phyloP scores from a whole-genome alignment of 257 asterid genomes.

The Salvia miltiorrhiza region DNA sequence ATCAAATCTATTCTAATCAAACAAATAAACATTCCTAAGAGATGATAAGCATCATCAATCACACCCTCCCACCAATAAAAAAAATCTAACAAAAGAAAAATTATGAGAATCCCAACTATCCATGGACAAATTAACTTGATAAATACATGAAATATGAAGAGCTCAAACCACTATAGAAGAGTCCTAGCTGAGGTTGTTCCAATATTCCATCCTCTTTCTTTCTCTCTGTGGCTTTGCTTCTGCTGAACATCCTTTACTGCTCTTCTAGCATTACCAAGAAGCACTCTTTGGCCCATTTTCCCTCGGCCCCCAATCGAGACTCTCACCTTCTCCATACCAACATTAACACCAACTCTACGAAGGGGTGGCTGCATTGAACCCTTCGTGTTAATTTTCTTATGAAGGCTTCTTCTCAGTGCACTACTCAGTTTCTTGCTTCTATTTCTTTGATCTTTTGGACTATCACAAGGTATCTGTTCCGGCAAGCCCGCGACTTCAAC shows the following conservation, averaged over 20 bases:
- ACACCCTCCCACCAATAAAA: neutral
- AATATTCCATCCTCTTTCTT: conserved; percentile 86
- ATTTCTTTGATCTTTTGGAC: conserved; percentile 56
- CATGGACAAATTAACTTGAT: conserved; percentile 12
- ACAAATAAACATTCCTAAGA: conserved; percentile 20
- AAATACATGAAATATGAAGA: conserved; percentile 14
- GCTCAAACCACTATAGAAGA: conserved; percentile 35
- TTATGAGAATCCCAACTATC: conserved; percentile 1
- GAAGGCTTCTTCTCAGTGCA: conserved; percentile 61
- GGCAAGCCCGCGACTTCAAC: conserved; percentile 40
- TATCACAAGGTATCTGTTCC: conserved; percentile 43
- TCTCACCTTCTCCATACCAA: conserved; percentile 82
- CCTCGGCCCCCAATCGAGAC: conserved; percentile 88
- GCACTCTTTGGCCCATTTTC: conserved; percentile 53
- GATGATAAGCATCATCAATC: conserved; percentile 42
- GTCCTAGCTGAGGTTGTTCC: conserved; percentile 60
- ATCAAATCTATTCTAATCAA: conserved; percentile 20
- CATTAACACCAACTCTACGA: conserved; percentile 71
- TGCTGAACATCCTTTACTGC: conserved; percentile 53
- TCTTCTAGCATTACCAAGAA: conserved; percentile 63
- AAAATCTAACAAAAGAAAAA: neutral
- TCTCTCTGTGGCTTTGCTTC: conserved; percentile 63
- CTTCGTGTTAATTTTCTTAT: conserved; percentile 59
- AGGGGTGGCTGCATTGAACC: conserved; percentile 60
- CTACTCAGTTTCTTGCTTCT: conserved; percentile 51